Conservation (phyloP, 768 basidiomycete species). For the Tricholoma flavovirens region DNA sequence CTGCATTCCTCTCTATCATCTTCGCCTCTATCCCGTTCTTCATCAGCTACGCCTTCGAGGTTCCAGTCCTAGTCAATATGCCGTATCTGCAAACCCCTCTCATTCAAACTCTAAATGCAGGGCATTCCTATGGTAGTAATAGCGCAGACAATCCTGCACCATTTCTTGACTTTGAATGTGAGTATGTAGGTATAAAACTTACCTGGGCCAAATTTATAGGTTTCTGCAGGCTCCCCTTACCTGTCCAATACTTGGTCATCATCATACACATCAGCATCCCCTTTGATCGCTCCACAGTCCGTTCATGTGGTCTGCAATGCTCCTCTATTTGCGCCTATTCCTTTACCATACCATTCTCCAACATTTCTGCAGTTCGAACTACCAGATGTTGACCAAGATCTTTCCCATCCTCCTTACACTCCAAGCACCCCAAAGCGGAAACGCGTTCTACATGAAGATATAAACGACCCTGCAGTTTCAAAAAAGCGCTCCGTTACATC, state of each 20-base stretch:
- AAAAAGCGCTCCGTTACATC: slow-evolving; percentile 13
- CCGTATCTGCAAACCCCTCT: slow-evolving; percentile 4
- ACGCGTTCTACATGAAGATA: slow-evolving; percentile 24
- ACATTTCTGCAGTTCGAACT: slow-evolving; percentile 63
- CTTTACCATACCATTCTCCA: slow-evolving; percentile 65
- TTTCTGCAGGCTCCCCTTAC: slow-evolving; percentile 33
- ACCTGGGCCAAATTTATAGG: slow-evolving; percentile 1
- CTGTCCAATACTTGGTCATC: slow-evolving; percentile 34
- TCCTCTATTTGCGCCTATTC: slow-evolving; percentile 63
- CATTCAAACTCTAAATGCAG: slow-evolving; percentile 12
- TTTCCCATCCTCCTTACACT: slow-evolving; percentile 64
- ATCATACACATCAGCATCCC: slow-evolving; percentile 16
- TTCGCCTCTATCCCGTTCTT: slow-evolving; percentile 4
- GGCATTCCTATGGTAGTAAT: not conserved
- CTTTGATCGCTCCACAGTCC: slow-evolving; percentile 21
- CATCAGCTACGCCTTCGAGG: not conserved
- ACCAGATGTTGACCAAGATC: slow-evolving; percentile 64
- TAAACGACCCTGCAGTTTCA: slow-evolving; percentile 11
- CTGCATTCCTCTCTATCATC: slow-evolving; percentile 9
- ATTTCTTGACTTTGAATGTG: slow-evolving; percentile 20
- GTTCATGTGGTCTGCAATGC: slow-evolving; percentile 57
- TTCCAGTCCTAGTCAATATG: not conserved
- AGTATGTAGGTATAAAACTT: slow-evolving; percentile 6
- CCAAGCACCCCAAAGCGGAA: slow-evolving; percentile 43
- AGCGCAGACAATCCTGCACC: not conserved